Evolutionary conservation across 2,329 filamentous ascomycete species (phyloP), one percentile per base, ranked within the genome.

Genomic region (Moelleriella libera): DNA sequence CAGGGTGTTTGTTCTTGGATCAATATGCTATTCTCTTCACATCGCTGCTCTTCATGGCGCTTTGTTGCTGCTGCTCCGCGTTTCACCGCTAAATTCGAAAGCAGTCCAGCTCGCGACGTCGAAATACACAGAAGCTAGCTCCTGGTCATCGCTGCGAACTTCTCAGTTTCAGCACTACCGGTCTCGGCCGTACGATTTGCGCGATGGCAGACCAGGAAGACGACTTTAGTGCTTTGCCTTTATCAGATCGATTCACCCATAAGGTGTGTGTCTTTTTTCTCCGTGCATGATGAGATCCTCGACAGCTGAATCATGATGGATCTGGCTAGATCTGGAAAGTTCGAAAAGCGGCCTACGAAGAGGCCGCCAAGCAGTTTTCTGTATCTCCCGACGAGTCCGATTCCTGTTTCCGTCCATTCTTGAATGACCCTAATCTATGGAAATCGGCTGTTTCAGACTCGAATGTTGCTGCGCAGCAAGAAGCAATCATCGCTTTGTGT

Each of bases 391-490:
- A 89, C 66, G 90, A 97, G 62, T 77, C 81, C 56, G 85, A 94
- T 61, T 82, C 88, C 10, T 82, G 82, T 37, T 96, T 98, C 58
- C 77, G 81, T 56, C 88, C 90, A 1, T 98, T 97, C 59, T 68
- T 92, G 51, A 80, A 85, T 61, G 92, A 98, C 55, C 74, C 88
- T 1, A 71, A 80, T 52, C 64, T 98, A 51, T 96, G 88, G 90
- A 97, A 97, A 64, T 83, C 81, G 37, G 92, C 89, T 1, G 90
- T 92, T 6, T 81, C 82, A 57, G 92, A 98, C 66, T 92, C 89
- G 47, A 98, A 98, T 58, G 92, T 98, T 49, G 92, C 90, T 14
- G 92, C 94, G 34, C 92, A 98, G 64, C 84, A 94, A 67, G 94
- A 98, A 57, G 92, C 86, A 51, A 78, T 98, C 44, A 81, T 78